Conservation (phyloP, 1,284 basidiomycete genomes). For the Cryptococcus maquisensis region DNA sequence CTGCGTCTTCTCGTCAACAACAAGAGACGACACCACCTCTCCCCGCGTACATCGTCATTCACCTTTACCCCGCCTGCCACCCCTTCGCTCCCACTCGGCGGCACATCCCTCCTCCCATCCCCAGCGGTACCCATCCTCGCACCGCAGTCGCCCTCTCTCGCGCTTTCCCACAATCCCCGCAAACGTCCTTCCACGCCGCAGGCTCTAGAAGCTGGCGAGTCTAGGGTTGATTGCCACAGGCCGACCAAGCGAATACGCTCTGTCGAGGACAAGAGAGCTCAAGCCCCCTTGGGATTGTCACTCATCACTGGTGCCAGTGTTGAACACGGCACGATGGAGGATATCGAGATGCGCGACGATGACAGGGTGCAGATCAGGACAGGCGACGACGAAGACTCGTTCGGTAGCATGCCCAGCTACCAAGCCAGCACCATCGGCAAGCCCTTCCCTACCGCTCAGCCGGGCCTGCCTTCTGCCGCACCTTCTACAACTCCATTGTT, state of each 20-base stretch:
- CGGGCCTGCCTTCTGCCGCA: neutral
- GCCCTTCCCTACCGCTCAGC: neutral
- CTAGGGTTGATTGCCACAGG: neutral
- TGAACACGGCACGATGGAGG: neutral
- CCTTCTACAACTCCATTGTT: constrained; percentile 5
- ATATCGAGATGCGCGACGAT: constrained; percentile 1
- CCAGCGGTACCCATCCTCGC: neutral
- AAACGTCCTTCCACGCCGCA: neutral
- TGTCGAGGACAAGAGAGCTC: neutral
- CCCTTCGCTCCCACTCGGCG: neutral
- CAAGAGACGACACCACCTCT: neutral
- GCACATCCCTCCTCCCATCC: neutral
- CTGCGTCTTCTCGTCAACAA: constrained; percentile 3
- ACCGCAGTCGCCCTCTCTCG: neutral
- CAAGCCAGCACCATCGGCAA: neutral
- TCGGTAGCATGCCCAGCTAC: neutral
- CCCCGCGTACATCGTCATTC: neutral
- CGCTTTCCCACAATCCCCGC: neutral
- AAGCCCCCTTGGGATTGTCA: constrained; percentile 3
- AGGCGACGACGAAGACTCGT: neutral
- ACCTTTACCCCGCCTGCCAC: too few species aligned
- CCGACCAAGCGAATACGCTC: constrained; percentile 6
- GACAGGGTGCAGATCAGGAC: neutral
- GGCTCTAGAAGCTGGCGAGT: neutral
- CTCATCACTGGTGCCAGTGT: neutral